A percentile compares a stretch with the other conserved stretches of the same genome.
Evolutionary conservation across 371 early-diverging fungal species (phyloP).

Genomic region (Rozella allomycis): DNA sequence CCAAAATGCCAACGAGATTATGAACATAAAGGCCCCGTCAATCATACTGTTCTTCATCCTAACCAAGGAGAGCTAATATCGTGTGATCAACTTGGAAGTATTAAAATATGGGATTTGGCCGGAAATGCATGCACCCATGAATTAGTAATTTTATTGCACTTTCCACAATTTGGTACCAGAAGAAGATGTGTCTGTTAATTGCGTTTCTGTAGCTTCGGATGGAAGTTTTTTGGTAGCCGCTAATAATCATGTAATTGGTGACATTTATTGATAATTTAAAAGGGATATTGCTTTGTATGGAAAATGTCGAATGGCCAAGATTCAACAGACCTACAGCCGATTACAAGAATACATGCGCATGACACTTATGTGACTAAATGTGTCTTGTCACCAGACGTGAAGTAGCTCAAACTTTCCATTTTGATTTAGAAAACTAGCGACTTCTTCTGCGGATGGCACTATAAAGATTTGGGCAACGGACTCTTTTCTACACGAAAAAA

Average conservation of each 20-base stretch:
- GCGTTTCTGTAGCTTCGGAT: conserved; percentile 73
- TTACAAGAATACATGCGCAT: conserved; percentile 51
- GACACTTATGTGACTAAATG: conserved; percentile 56
- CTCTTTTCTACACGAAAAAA: conserved; percentile 42
- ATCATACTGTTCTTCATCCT: conserved; percentile 86
- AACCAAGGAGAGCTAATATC: conserved; percentile 80
- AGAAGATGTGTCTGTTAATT: conserved; percentile 64
- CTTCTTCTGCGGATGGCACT: conserved; percentile 61
- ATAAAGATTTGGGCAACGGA: conserved; percentile 44
- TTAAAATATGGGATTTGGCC: conserved; percentile 80
- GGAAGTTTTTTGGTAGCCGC: conserved; percentile 69
- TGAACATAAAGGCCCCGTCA: conserved; percentile 56
- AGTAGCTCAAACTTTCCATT: conserved; percentile 13
- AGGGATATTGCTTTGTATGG: conserved; percentile 70
- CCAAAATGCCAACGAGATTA: conserved; percentile 59
- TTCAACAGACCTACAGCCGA: conserved; percentile 40
- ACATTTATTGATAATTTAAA: conserved; percentile 1
- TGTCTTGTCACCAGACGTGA: conserved; percentile 57
- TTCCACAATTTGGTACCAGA: conserved; percentile 35
- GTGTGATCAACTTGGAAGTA: conserved; percentile 76
- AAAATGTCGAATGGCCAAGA: conserved; percentile 32
- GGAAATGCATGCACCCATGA: conserved; percentile 70
- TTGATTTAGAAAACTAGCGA: conserved; percentile 39
- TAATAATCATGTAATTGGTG: conserved; percentile 66
- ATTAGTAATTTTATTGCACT: conserved; percentile 22